phyloP scores from a whole-genome alignment of 108 stramenopile species.

The Cyclostephanos invisitatus region DNA sequence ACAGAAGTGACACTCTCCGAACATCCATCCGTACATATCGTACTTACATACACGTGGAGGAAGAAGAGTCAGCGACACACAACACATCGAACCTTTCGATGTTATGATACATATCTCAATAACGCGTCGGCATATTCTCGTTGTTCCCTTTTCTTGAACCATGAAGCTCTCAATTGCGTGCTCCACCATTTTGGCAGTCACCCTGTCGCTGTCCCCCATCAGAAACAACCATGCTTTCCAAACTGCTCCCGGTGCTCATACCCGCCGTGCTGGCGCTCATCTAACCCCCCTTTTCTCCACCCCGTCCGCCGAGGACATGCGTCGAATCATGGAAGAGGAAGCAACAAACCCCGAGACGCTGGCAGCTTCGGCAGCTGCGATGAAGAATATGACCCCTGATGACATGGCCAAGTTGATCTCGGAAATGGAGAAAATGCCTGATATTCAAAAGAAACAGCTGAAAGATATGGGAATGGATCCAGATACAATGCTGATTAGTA shows the following conservation, averaged over 20 bases:
- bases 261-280: conserved; percentile 5
- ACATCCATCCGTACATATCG: too few relatives aligned
- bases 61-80: not conserved
- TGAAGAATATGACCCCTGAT: conserved; percentile 68
- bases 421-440: conserved; percentile 71
- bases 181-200: conserved; percentile 15
- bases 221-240: conserved; percentile 11
- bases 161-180: conserved; percentile 31
- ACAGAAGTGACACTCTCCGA: too few relatives aligned
- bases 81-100: too few relatives aligned
- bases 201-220: conserved; percentile 16
- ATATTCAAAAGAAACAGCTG: conserved; percentile 54
- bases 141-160: not conserved
- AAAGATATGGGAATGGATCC: conserved; percentile 81
- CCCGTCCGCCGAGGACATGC: conserved; percentile 47
- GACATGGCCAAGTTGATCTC: conserved; percentile 60
- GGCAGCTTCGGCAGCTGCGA: conserved; percentile 57
- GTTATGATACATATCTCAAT: too few relatives aligned
- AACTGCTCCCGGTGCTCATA: conserved; percentile 3
- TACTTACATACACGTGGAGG: too few relatives aligned
- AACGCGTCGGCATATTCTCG: not conserved
- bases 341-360: conserved; percentile 41
- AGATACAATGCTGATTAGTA: conserved; percentile 79
- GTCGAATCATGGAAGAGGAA: conserved; percentile 58
- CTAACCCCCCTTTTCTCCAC: conserved; percentile 20